Conservation (phyloP, 805 yeast species). For the Lachancea cidri region DNA sequence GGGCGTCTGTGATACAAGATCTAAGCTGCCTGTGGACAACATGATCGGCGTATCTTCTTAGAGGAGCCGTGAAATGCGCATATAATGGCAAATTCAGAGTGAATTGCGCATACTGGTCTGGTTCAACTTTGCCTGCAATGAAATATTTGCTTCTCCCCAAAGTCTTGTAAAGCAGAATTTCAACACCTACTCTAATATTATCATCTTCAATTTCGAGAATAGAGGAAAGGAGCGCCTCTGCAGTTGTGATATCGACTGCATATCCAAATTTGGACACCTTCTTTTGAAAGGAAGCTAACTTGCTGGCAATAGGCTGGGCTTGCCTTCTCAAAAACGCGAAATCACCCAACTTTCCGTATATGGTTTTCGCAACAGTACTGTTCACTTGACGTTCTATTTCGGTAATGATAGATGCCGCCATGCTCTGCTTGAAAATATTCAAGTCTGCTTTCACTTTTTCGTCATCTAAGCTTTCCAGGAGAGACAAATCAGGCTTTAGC, state of each 20-base stretch:
- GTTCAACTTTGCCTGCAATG: slow-evolving; percentile 81
- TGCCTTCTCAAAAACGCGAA: slow-evolving; percentile 83
- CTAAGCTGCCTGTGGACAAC: slow-evolving; percentile 91
- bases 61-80: slow-evolving; percentile 91
- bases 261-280: slow-evolving; percentile 64
- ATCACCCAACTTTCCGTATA: slow-evolving; percentile 73
- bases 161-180: slow-evolving; percentile 73
- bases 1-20: slow-evolving; percentile 44
- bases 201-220: slow-evolving; percentile 59
- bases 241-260: slow-evolving; percentile 65
- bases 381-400: slow-evolving; percentile 82
- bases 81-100: slow-evolving; percentile 77
- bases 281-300: slow-evolving; percentile 71
- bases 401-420: slow-evolving; percentile 53
- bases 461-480: slow-evolving; percentile 80
- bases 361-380: slow-evolving; percentile 75
- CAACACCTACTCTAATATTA: slow-evolving; percentile 64
- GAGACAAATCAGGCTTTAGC: slow-evolving; percentile 43
- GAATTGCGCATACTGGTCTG: slow-evolving; percentile 73
- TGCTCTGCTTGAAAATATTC: slow-evolving; percentile 62
- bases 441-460: slow-evolving; percentile 68
- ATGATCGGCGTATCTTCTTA: slow-evolving; percentile 86
- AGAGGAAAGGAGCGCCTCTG: slow-evolving; percentile 68
- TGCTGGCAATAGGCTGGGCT: slow-evolving; percentile 73
- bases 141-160: slow-evolving; percentile 83